Base-by-base conservation (phyloP, 116 monocot species). In the Papilionanthe hybrid region DNA sequence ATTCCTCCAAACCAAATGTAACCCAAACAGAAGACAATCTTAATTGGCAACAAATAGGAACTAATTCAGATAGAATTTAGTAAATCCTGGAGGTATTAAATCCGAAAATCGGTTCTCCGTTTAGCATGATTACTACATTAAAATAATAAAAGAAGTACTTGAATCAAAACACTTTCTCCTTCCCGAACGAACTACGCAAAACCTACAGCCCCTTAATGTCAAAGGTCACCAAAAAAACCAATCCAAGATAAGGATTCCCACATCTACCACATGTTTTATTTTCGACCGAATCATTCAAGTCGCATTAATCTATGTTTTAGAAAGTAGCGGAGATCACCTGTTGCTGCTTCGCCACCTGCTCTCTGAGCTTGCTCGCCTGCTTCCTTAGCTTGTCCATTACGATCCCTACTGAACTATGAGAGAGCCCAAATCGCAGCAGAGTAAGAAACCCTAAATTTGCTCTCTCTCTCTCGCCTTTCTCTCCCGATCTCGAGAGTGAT, bases 301-400 rank as follows among this genome's bases (percentile, higher is more conserved):
- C 41, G 43, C 5, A 44, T 73, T 1, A 9, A 43, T 43, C 28
- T 13, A 28, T n/a, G 44, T 43, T n/a, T 22, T 1, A 37, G 19
- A 19, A 44, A 43, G 44, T 45, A 44, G 8, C 20, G 73, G 44
- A 73, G 44, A 73, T 73, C 44, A 81, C 81, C 81, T 81, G 81
- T 66, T 81, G 81, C 50, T 81, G 81, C 81, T 81, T 81, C 18
- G 81, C 81, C 5, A 81, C 81, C 76, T 81, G 81, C 65, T 81
- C 81, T 67, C 81, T 76, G 23, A 81, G 48, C 81, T 81, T 81
- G 42, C 50, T 81, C 76, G 81, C 81, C 22, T 81, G 76, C 37
- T 66, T 81, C 81, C 76, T 81, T 45, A 81, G 42, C 27, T 75
- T 76, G 44, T 81, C 81, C 81, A 81, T 81, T 50, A 42, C 43